Percentiles rank a stretch among this genome's conserved stretches.
Conservation (phyloP, 768 basidiomycete genomes). For the Lactifluus piperatus region DNA sequence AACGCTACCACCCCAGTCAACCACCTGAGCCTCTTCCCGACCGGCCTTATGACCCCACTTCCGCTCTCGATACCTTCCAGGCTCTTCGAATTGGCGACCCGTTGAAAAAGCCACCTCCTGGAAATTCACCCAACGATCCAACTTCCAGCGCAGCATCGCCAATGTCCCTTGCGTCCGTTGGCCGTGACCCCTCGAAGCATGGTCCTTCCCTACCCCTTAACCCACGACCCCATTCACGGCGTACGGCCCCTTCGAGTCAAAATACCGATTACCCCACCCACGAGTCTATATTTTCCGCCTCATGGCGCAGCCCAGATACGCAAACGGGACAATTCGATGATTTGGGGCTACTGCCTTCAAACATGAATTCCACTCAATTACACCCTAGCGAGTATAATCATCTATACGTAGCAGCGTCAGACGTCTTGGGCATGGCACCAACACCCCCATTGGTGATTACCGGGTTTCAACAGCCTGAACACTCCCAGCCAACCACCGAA, state of each 20-base stretch:
- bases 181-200: slow-evolving; percentile 22
- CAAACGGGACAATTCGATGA: slow-evolving; percentile 7
- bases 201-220: slow-evolving; percentile 25
- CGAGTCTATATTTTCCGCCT: neutral
- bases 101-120: slow-evolving; percentile 19
- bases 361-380: slow-evolving; percentile 21
- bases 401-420: slow-evolving; percentile 68
- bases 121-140: slow-evolving; percentile 34
- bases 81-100: slow-evolving; percentile 45
- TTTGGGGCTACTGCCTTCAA: neutral
- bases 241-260: neutral
- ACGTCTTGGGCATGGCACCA: slow-evolving; percentile 70
- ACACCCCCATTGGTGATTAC: slow-evolving; percentile 40
- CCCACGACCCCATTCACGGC: slow-evolving; percentile 26
- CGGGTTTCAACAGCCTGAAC: slow-evolving; percentile 14
- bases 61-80: slow-evolving; percentile 43
- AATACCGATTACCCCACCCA: slow-evolving; percentile 8
- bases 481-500: neutral
- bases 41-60: slow-evolving; percentile 35
- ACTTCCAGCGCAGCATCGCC: slow-evolving; percentile 49
- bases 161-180: slow-evolving; percentile 36
- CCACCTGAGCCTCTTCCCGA: neutral
- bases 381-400: slow-evolving; percentile 39
- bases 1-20: neutral
- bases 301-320: neutral